Evolutionary conservation across 805 yeast genomes (phyloP).

Genomic region (Priceomyces medius): DNA sequence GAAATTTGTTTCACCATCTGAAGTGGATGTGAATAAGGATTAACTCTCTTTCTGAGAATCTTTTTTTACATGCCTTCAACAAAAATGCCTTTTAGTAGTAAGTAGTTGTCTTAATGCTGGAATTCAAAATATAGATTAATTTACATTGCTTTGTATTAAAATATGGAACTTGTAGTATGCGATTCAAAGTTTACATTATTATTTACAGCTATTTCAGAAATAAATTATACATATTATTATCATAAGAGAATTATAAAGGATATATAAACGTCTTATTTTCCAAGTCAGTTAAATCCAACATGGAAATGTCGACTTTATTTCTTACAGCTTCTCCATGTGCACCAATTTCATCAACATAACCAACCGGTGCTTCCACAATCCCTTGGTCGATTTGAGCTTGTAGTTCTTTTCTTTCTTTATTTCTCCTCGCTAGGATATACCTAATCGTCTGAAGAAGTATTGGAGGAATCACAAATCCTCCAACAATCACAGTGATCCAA

Average conservation of each 20-base stretch:
- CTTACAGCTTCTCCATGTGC: conserved; percentile 39
- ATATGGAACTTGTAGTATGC: no score
- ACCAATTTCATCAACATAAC: conserved; percentile 12
- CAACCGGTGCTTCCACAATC: conserved; percentile 3
- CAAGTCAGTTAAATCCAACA: conserved; percentile 46
- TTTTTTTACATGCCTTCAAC: no score
- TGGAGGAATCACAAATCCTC: conserved; percentile 49
- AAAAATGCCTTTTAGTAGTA: no score
- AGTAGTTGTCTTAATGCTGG: no score
- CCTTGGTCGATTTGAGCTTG: conserved; percentile 28
- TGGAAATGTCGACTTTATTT: conserved; percentile 22
- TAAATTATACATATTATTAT: no score
- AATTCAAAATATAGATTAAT: no score
- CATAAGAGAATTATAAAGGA: conserved; percentile 29
- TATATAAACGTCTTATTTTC: conserved; percentile 53
- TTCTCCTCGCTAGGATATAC: conserved; percentile 43
- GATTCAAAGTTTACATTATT: no score
- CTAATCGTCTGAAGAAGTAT: conserved; percentile 31
- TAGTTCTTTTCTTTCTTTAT: conserved; percentile 44
- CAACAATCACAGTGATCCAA: conserved; percentile 55
- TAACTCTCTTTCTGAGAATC: no score
- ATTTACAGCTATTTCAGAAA: no score
- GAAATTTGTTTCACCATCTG: conserved; percentile 6
- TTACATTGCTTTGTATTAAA: no score
- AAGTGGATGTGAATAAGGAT: conserved; percentile 6